A percentile compares a stretch with the other conserved stretches of the same genome.
Conservation (phyloP, 2,329 filamentous ascomycete genomes). For the Cryphonectria radicalis region DNA sequence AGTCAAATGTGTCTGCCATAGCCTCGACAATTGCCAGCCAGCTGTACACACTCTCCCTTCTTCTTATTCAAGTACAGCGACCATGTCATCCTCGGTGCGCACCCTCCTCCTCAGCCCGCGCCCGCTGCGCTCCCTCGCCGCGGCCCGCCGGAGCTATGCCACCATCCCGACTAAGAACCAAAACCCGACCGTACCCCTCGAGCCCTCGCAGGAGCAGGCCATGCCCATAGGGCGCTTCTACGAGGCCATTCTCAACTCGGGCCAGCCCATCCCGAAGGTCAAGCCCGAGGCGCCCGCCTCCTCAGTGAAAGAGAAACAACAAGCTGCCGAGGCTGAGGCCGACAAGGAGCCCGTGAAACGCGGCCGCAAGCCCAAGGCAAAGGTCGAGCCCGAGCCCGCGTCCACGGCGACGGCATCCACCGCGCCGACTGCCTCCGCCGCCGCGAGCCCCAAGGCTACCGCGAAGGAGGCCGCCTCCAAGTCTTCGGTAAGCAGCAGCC, state of each 20-base stretch:
- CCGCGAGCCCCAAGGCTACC: slow-evolving; percentile 29
- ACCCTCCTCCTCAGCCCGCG: slow-evolving; percentile 39
- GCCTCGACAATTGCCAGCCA: background rate
- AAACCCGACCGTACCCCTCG: slow-evolving; percentile 35
- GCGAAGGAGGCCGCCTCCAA: slow-evolving; percentile 28
- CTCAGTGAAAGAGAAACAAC: slow-evolving; percentile 38
- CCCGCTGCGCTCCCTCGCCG: slow-evolving; percentile 33
- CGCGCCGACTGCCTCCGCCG: slow-evolving; percentile 24
- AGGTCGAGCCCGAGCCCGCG: slow-evolving; percentile 21
- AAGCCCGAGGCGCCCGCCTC: slow-evolving; percentile 51
- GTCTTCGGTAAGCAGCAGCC: slow-evolving; percentile 21
- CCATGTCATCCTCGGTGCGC: slow-evolving; percentile 26
- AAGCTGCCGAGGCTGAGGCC: slow-evolving; percentile 19
- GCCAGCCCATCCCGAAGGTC: slow-evolving; percentile 44
- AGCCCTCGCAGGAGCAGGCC: slow-evolving; percentile 44
- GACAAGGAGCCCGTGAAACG: slow-evolving; percentile 32
- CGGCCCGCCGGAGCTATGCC: slow-evolving; percentile 33
- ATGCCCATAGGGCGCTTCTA: slow-evolving; percentile 63
- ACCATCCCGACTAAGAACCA: slow-evolving; percentile 37
- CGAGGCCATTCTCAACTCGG: slow-evolving; percentile 56
- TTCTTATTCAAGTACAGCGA: background rate
- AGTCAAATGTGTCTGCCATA: background rate
- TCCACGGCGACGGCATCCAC: slow-evolving; percentile 24
- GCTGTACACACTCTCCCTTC: background rate
- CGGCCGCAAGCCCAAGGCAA: slow-evolving; percentile 33